These are phyloP conservation scores for Fusarium sacchari DNA, from an alignment of 2,329 filamentous ascomycete species.

Conservation along the genomic window DNA sequence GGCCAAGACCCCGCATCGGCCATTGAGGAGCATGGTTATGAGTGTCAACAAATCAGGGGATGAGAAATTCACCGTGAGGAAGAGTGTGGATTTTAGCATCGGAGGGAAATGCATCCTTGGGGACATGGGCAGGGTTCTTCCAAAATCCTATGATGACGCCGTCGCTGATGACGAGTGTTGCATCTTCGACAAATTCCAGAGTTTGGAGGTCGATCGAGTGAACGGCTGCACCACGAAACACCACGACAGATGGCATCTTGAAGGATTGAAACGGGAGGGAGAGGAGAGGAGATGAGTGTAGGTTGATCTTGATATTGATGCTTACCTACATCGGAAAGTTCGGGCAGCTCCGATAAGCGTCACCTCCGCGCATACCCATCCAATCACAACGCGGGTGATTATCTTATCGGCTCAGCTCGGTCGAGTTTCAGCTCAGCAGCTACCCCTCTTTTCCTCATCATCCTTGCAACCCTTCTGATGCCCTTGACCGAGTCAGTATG, in stretches of 20 bases:
- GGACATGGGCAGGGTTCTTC: background rate
- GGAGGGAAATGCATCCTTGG: background rate
- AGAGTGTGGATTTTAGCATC: background rate
- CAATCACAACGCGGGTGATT: background rate
- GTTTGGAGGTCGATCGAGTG: background rate
- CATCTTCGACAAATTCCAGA: background rate
- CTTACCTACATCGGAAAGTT: background rate
- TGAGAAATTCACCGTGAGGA: conserved; percentile 26
- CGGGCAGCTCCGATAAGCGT: background rate
- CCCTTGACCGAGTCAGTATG: background rate
- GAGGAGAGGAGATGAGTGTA: background rate
- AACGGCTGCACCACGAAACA: conserved; percentile 6
- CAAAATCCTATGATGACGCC: conserved; percentile 6
- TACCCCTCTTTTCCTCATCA: too few species aligned
- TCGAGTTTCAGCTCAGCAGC: background rate
- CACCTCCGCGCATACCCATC: background rate
- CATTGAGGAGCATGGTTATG: conserved; percentile 74
- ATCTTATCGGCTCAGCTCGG: background rate
- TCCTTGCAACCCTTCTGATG: too few species aligned
- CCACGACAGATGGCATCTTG: background rate
- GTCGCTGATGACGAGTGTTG: background rate
- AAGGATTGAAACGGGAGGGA: fast-evolving
- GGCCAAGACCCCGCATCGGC: conserved; percentile 59
- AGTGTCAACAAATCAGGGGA: conserved; percentile 71
- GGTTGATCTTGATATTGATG: background rate